Evolutionary conservation across 2,329 filamentous ascomycete genomes (phyloP).

Genomic region (Dryadomyces quercivorus): DNA sequence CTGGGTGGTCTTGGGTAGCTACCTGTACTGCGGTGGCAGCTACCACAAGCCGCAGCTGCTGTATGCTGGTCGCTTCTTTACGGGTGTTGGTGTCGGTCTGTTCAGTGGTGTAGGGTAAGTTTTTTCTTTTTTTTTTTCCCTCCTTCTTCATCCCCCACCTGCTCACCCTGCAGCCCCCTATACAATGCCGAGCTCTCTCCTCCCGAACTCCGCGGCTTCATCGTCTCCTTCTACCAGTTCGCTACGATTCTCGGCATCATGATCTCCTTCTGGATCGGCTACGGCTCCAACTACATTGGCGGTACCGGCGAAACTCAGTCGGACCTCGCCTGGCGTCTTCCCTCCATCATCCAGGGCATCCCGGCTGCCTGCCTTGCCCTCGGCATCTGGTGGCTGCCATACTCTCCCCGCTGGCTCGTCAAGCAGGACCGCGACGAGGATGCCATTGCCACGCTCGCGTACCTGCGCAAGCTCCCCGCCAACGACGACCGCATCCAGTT

Average conservation of each 20-base stretch:
- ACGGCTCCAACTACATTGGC: constrained; percentile 33
- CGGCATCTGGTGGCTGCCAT: constrained; percentile 32
- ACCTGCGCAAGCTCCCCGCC: constrained; percentile 17
- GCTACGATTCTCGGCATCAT: constrained; percentile 46
- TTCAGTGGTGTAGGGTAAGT: constrained; percentile 28
- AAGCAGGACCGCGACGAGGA: constrained; percentile 18
- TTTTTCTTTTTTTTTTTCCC: background rate
- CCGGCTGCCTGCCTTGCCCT: constrained; percentile 21
- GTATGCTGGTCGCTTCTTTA: constrained; percentile 36
- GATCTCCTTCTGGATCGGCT: constrained; percentile 35
- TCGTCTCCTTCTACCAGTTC: constrained; percentile 54
- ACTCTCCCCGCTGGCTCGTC: constrained; percentile 34
- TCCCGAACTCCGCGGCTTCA: constrained; percentile 53
- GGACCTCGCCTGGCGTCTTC: constrained; percentile 30
- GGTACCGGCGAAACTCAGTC: constrained; percentile 30
- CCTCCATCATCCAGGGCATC: constrained; percentile 31
- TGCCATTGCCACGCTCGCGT: constrained; percentile 13
- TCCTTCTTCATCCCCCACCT: background rate
- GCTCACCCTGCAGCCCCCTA: constrained; percentile 20
- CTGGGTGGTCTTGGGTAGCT: constrained; percentile 33
- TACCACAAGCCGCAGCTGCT: constrained; percentile 25
- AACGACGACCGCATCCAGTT: constrained; percentile 24
- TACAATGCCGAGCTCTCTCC: constrained; percentile 42
- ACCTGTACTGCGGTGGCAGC: constrained; percentile 28
- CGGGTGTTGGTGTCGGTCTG: constrained; percentile 34